These are phyloP conservation scores for Voacanga thouarsii DNA, from an alignment of 257 asterid genomes.

Conservation along the genomic window DNA sequence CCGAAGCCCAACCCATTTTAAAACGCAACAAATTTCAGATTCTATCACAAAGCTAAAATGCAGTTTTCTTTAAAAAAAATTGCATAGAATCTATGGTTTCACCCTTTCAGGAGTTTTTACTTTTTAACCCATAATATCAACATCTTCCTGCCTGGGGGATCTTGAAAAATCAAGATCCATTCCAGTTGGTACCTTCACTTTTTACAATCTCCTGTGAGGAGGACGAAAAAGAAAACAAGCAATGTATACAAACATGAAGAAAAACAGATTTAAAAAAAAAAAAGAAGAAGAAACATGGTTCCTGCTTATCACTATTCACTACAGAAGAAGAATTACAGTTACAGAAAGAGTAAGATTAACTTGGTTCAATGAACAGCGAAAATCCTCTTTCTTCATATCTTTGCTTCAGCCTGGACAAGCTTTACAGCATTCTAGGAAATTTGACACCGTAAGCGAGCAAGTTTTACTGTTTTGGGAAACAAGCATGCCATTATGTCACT, in stretches of 20 bases:
- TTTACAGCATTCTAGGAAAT: constrained; percentile 5
- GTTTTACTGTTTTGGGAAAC: constrained; percentile 12
- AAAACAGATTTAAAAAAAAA: not conserved
- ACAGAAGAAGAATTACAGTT: not conserved
- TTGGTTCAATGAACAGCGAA: not conserved
- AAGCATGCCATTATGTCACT: constrained; percentile 5
- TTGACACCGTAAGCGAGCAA: constrained; percentile 10
- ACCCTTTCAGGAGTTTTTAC: not conserved
- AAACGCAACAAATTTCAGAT: not conserved
- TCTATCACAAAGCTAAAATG: not conserved
- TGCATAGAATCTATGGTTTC: not conserved
- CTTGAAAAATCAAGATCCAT: not conserved
- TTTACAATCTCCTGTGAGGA: not conserved
- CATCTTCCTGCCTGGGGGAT: not conserved
- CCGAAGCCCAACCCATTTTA: not conserved
- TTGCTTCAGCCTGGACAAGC: constrained; percentile 10
- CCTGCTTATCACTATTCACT: no score
- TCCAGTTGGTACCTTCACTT: not conserved
- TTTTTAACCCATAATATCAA: not conserved
- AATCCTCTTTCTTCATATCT: constrained; percentile 9
- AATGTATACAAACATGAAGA: not conserved
- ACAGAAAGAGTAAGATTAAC: not conserved
- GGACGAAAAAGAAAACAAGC: not conserved
- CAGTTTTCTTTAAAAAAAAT: not conserved
- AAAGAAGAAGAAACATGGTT: not conserved